Conservation (phyloP, 2,329 filamentous ascomycete species). For the Diaporthe sp. region DNA sequence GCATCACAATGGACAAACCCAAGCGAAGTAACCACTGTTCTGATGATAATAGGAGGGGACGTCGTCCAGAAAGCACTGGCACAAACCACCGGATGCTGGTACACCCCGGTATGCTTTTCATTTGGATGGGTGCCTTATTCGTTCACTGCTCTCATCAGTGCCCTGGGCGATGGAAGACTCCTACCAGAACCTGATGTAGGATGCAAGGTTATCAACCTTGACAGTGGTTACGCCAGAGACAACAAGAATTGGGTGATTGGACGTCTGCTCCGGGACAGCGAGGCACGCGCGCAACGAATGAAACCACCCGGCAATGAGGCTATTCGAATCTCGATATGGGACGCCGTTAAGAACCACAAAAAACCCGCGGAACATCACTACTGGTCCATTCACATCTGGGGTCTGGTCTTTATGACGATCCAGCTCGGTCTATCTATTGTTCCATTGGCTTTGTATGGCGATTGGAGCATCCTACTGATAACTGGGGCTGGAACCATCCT, state of each 20-base stretch:
- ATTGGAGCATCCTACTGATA: constrained; percentile 54
- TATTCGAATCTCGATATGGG: constrained; percentile 40
- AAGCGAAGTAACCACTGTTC: constrained; percentile 34
- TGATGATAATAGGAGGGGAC: constrained; percentile 39
- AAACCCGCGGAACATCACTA: constrained; percentile 35
- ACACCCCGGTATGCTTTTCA: constrained; percentile 39
- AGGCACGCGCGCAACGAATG: neutral
- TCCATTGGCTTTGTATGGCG: constrained; percentile 43
- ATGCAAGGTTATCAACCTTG: constrained; percentile 39
- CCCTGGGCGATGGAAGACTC: constrained; percentile 38
- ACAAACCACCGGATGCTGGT: constrained; percentile 32
- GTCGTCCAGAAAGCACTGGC: constrained; percentile 38
- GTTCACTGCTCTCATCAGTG: constrained; percentile 33
- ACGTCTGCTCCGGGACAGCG: constrained; percentile 30
- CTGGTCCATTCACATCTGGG: constrained; percentile 36
- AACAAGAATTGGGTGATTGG: constrained; percentile 37
- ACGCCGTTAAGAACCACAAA: constrained; percentile 38
- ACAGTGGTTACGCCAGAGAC: constrained; percentile 35
- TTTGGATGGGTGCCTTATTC: constrained; percentile 41
- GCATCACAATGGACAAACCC: constrained; percentile 35
- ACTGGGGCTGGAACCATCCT: constrained; percentile 51
- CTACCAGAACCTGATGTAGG: constrained; percentile 36
- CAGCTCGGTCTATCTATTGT: constrained; percentile 50
- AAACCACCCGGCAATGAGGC: constrained; percentile 14
- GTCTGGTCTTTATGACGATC: constrained; percentile 40